Conservation (phyloP, 805 yeast genomes). For the Zygoascus tannicola region DNA sequence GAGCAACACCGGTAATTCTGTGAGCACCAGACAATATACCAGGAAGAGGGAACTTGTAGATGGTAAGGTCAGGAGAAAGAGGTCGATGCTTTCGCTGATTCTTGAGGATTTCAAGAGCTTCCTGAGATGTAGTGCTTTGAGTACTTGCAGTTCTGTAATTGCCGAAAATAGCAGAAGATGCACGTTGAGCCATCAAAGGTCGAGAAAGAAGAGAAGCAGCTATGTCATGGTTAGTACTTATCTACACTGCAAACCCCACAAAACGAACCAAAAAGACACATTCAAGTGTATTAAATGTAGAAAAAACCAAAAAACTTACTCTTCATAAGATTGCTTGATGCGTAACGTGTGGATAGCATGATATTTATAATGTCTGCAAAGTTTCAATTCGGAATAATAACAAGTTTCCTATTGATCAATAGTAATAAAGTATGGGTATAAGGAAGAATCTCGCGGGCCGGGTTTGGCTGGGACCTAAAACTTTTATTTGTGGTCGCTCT, state of each 20-base stretch:
- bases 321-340: neutral
- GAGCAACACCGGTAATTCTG: constrained; percentile 77
- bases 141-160: constrained; percentile 20
- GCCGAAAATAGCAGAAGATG: neutral
- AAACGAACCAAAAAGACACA: too few species aligned
- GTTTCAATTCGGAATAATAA: neutral
- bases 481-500: neutral
- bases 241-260: neutral
- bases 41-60: constrained; percentile 87
- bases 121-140: constrained; percentile 45
- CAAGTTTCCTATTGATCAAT: neutral
- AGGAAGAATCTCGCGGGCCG: neutral
- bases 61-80: constrained; percentile 77
- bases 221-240: neutral
- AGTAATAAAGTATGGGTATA: neutral
- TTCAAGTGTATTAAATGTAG: too few species aligned
- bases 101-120: constrained; percentile 60
- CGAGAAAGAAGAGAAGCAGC: neutral
- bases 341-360: neutral
- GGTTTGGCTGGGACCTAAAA: neutral
- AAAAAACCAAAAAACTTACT: neutral
- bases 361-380: neutral
- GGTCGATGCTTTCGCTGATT: constrained; percentile 87
- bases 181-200: neutral
- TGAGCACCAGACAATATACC: constrained; percentile 73